These are phyloP conservation scores for Dendrobium nobile DNA, from an alignment of 106 monocot species.

Conservation along the genomic window DNA sequence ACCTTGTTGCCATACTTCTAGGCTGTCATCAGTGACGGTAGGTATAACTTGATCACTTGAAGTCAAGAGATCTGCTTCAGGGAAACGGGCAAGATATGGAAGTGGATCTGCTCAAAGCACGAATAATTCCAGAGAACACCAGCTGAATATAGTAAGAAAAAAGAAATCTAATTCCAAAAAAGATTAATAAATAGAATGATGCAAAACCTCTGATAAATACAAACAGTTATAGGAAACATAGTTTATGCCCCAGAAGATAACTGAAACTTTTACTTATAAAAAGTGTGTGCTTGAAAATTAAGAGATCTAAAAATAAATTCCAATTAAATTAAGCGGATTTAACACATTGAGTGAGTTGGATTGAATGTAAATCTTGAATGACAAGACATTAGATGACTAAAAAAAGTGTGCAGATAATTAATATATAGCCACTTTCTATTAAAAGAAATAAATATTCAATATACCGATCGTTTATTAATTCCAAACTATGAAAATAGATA, in stretches of 20 bases:
- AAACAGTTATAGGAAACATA: neutral
- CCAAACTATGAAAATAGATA: neutral
- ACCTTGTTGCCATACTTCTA: slow-evolving; percentile 81
- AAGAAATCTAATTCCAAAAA: neutral
- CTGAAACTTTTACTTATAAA: neutral
- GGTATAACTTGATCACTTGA: slow-evolving; percentile 86
- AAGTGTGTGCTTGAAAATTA: neutral
- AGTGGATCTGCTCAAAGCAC: slow-evolving; percentile 72
- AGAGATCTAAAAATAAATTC: neutral
- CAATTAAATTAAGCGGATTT: neutral
- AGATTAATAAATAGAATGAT: neutral
- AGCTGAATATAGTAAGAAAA: neutral
- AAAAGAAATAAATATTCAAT: neutral
- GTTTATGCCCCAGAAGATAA: neutral
- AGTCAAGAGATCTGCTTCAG: slow-evolving; percentile 85
- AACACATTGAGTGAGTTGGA: neutral
- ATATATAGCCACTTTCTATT: neutral
- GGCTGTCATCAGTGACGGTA: slow-evolving; percentile 82
- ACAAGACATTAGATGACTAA: neutral
- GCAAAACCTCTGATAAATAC: neutral
- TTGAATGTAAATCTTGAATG: neutral
- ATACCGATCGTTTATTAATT: neutral
- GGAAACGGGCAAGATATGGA: slow-evolving; percentile 83
- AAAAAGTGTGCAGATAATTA: neutral
- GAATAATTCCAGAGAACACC: slow-evolving; percentile 2